phyloP scores from a whole-genome alignment of 345 rosid genomes.

The Balakata baccata region DNA sequence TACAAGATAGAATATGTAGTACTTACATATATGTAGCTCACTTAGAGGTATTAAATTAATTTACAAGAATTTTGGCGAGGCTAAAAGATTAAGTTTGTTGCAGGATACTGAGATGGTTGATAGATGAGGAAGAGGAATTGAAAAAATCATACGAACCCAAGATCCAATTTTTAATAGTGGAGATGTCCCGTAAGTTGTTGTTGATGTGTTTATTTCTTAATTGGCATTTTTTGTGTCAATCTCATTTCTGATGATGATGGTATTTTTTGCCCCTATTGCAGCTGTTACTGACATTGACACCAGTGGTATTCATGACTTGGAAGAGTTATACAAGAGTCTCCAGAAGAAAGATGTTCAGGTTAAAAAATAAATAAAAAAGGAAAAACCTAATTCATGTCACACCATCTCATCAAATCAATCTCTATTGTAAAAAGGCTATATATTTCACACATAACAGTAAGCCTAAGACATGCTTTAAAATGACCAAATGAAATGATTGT shows the following conservation, averaged over 20 bases:
- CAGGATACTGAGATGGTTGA: slow-evolving; percentile 86
- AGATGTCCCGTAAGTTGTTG: slow-evolving; percentile 75
- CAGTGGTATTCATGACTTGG: slow-evolving; percentile 79
- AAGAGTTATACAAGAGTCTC: slow-evolving; percentile 64
- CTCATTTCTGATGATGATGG: background rate
- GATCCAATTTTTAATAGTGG: slow-evolving; percentile 65
- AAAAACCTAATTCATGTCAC: too few relatives aligned
- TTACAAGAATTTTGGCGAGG: background rate
- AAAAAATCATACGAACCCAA: slow-evolving; percentile 36
- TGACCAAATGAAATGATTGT: too few relatives aligned
- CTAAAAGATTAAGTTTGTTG: slow-evolving; percentile 6
- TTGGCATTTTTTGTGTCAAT: background rate
- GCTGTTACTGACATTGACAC: slow-evolving; percentile 92
- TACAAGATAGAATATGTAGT: too few relatives aligned
- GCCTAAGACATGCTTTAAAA: too few relatives aligned
- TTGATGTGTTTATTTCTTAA: background rate
- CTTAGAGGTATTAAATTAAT: background rate
- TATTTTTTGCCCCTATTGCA: slow-evolving; percentile 17
- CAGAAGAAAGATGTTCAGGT: slow-evolving; percentile 72
- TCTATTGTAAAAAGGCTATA: too few relatives aligned
- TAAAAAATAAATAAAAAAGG: background rate
- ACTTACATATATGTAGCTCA: background rate
- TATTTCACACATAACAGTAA: too few relatives aligned
- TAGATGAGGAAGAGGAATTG: slow-evolving; percentile 67
- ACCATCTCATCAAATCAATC: too few relatives aligned